Percentiles rank a stretch among this genome's conserved stretches.
Evolutionary conservation across 257 asterid species (phyloP).

Genomic region (Primulina huaijiensis): DNA sequence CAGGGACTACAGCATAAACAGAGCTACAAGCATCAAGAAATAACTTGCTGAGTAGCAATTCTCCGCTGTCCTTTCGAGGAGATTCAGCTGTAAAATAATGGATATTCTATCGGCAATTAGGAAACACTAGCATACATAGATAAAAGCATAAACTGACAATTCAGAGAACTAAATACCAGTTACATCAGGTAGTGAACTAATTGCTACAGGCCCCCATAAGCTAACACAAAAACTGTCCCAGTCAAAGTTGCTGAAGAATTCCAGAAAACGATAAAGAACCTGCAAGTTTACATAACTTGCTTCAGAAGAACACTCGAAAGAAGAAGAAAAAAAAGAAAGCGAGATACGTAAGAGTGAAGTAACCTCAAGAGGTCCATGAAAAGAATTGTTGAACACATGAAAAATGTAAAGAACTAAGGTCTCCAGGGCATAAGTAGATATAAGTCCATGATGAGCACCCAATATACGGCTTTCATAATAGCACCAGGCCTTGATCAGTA

Average conservation of each 20-base stretch:
- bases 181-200: conserved; percentile 76
- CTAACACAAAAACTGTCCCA: conserved; percentile 95
- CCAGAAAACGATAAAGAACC: conserved; percentile 91
- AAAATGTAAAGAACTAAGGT: conserved; percentile 88
- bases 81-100: not conserved
- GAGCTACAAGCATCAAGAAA: conserved; percentile 91
- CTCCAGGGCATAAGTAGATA: conserved; percentile 95
- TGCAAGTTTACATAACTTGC: conserved; percentile 35
- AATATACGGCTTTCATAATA: conserved; percentile 92
- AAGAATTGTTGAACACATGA: conserved; percentile 83
- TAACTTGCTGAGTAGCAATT: conserved; percentile 81
- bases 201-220: conserved; percentile 94
- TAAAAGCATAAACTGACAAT: conserved; percentile 3
- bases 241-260: conserved; percentile 91
- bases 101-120: conserved; percentile 9
- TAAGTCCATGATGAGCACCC: conserved; percentile 97
- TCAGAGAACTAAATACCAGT: conserved; percentile 51
- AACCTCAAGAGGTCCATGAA: conserved; percentile 96
- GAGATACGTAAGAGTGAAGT: conserved; percentile 18
- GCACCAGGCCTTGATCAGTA: conserved; percentile 96
- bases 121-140: conserved; percentile 11
- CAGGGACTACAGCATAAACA: conserved; percentile 87
- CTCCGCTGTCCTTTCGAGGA: conserved; percentile 67
- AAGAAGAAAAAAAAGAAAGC: conserved; percentile 17
- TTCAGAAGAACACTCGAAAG: conserved; percentile 28